phyloP scores from a whole-genome alignment of 805 yeast genomes.

The Yamadazyma philogaea region DNA sequence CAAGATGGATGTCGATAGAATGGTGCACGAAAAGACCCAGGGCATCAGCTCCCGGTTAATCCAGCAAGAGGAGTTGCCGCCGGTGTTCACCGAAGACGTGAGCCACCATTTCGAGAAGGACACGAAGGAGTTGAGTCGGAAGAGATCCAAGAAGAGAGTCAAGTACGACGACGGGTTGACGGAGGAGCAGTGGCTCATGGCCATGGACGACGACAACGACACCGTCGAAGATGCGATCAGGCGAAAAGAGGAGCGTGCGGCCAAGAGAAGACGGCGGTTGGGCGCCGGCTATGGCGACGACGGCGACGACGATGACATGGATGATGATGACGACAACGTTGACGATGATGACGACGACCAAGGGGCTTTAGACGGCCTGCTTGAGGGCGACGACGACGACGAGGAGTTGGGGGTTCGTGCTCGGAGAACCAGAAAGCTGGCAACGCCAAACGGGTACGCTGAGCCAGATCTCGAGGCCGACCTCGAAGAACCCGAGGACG shows the following conservation, averaged over 20 bases:
- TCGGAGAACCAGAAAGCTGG: slow-evolving; percentile 18
- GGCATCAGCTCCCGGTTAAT: slow-evolving; percentile 53
- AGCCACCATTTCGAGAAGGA: slow-evolving; percentile 50
- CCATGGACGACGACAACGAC: slow-evolving; percentile 71
- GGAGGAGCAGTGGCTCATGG: slow-evolving; percentile 90
- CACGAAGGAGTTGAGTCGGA: slow-evolving; percentile 50
- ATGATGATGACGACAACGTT: slow-evolving; percentile 13
- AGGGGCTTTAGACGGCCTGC: neutral
- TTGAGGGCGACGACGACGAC: slow-evolving; percentile 7
- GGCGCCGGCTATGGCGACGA: slow-evolving; percentile 26
- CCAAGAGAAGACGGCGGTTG: slow-evolving; percentile 36
- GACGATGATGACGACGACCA: slow-evolving; percentile 7
- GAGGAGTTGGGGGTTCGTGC: slow-evolving; percentile 9
- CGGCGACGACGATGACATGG: slow-evolving; percentile 19
- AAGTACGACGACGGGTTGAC: slow-evolving; percentile 84
- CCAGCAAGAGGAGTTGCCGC: slow-evolving; percentile 71
- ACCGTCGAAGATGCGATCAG: slow-evolving; percentile 57
- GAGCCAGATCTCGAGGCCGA: slow-evolving; percentile 19
- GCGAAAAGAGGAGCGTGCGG: slow-evolving; percentile 44
- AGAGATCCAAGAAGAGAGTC: slow-evolving; percentile 76
- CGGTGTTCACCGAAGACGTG: slow-evolving; percentile 67
- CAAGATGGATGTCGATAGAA: slow-evolving; percentile 59
- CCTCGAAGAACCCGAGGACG: slow-evolving; percentile 17
- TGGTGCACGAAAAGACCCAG: slow-evolving; percentile 30
- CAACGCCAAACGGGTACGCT: slow-evolving; percentile 17